Base-by-base conservation (phyloP, 352 stramenopile genomes). In the Pythium aphanidermatum region DNA sequence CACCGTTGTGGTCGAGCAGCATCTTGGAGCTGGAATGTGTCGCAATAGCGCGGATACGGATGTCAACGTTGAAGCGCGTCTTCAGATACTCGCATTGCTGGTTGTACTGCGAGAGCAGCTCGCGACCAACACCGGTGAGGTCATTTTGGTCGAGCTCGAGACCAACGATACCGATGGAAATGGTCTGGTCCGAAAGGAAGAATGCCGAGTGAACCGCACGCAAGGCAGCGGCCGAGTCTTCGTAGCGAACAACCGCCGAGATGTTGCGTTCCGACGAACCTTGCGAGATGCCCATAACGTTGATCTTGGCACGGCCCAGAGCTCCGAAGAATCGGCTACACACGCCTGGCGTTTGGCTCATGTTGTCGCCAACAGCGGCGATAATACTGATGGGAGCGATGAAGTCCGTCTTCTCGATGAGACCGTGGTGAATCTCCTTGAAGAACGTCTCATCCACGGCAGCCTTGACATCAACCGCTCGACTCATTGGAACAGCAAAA, bases 241-340 rank as follows among this genome's bases (percentile, higher is more conserved):
- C 58, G 50, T 82, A 80, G 8, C 63, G 63, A 14, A 98, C 92
- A 29, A 98, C 93, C 24, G 87, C 90, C 4, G 91, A 97, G 60
- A 98, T 98, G 58, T 98, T 98, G 29, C 92, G 74, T 70, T 97
- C 92, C 3, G 81, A 91, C 0, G 79, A 95, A 31, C 94, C 95
- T 58, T 98, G 95, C 9, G 94, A 95, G 56, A 98, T 98, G 9
- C 86, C 92, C 27, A 98, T 63, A 40, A 98, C 75, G 58, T 98
- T 98, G 60, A 98, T 97, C 35, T 94, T 87, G 9, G 92, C 90
- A 31, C 85, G 82, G 27, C 92, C 94, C 6, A 98, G 57, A 0
- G 94, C 92, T 27, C 78, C 75, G 58, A 98, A 98, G 69, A 98
- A 98, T 27, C 90, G 83, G 5, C 83, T 92, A 28, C 88, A 88